Evolutionary conservation across 2,329 filamentous ascomycete species (phyloP).

Genomic region (Ophiostoma ips): DNA sequence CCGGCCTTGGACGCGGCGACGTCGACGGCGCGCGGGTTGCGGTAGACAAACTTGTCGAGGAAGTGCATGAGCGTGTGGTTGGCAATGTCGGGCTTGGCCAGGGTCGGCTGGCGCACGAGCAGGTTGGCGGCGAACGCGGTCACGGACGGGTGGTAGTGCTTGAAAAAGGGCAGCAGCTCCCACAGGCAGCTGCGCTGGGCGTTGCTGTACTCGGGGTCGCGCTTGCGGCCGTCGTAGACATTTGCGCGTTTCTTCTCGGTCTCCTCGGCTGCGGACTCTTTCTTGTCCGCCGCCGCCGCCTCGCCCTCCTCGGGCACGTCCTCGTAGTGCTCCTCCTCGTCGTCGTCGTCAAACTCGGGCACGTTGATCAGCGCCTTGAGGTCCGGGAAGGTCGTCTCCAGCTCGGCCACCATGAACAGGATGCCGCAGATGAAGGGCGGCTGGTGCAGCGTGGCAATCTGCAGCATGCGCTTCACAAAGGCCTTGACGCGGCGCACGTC

Average conservation of each 20-base stretch:
- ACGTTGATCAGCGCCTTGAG: conserved; percentile 67
- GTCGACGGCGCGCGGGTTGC: conserved; percentile 63
- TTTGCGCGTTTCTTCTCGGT: conserved; percentile 11
- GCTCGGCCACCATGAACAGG: conserved; percentile 75
- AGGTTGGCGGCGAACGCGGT: conserved; percentile 66
- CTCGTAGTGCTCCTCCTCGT: conserved; percentile 46
- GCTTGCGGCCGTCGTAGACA: conserved; percentile 74
- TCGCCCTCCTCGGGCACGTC: conserved; percentile 46
- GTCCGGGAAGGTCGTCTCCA: conserved; percentile 67
- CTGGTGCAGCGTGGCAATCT: conserved; percentile 77
- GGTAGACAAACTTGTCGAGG: conserved; percentile 96
- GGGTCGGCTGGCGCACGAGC: conserved; percentile 53
- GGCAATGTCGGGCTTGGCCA: conserved; percentile 78
- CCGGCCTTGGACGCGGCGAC: conserved; percentile 5
- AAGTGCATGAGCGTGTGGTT: conserved; percentile 90
- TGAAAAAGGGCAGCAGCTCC: conserved; percentile 64
- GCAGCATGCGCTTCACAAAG: conserved; percentile 85
- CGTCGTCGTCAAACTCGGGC: conserved; percentile 63
- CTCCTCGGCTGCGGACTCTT: conserved; percentile 23
- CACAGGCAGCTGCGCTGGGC: conserved; percentile 89
- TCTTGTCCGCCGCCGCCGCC: conserved; percentile 31
- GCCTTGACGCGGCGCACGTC: conserved; percentile 87
- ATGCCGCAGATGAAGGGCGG: conserved; percentile 85
- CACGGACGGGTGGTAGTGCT: conserved; percentile 89
- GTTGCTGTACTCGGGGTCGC: conserved; percentile 82